Percentiles rank a stretch among this genome's conserved stretches.
These are phyloP conservation scores for Nephelium lappaceum DNA, from an alignment of 345 rosid species.

Conservation along the genomic window DNA sequence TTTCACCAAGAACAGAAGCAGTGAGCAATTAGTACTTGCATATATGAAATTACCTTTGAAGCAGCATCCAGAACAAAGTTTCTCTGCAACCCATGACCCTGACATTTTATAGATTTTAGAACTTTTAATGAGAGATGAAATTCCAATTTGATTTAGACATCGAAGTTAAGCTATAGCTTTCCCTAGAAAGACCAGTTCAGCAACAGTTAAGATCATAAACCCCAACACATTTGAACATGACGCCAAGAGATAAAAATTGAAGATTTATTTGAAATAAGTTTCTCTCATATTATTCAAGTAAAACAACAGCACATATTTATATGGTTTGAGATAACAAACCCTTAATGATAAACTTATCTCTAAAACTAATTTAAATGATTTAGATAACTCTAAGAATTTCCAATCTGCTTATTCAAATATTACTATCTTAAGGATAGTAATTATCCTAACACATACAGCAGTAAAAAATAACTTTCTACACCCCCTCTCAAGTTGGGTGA, in stretches of 20 bases:
- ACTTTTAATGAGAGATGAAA: not conserved
- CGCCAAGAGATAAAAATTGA: not conserved
- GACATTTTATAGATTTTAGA: slow-evolving; percentile 17
- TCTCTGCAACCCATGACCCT: slow-evolving; percentile 66
- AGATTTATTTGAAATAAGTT: no score
- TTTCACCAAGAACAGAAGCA: not conserved
- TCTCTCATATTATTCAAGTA: no score
- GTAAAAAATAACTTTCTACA: no score
- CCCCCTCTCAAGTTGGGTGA: no score
- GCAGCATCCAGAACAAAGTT: slow-evolving; percentile 65
- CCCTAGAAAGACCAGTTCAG: not conserved
- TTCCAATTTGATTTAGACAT: not conserved
- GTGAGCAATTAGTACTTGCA: slow-evolving; percentile 1
- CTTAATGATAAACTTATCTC: no score
- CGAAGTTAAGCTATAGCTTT: slow-evolving; percentile 4
- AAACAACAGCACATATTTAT: no score
- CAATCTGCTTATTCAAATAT: no score
- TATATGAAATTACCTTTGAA: slow-evolving; percentile 45
- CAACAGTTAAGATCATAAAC: slow-evolving; percentile 3
- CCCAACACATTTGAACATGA: not conserved
- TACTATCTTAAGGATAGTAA: no score
- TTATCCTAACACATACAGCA: no score
- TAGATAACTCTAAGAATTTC: no score
- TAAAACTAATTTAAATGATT: no score
- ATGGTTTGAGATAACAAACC: no score